These are phyloP conservation scores for Verticillium zaregamsianum DNA, from an alignment of 2,329 filamentous ascomycete species.

Conservation along the genomic window DNA sequence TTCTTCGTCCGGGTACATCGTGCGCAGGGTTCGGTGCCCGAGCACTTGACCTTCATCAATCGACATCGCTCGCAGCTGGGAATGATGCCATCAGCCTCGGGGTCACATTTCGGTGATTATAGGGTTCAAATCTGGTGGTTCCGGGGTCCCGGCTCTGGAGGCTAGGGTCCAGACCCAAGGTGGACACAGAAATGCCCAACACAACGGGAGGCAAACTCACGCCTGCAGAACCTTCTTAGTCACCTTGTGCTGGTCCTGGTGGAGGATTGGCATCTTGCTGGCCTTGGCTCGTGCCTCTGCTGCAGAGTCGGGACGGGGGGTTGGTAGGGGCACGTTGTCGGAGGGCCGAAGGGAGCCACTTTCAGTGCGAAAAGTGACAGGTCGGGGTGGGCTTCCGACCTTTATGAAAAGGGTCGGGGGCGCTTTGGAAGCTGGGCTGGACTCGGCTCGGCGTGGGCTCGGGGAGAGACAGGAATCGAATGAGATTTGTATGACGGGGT, in stretches of 20 bases:
- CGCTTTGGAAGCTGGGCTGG: not conserved
- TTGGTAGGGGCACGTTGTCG: not conserved
- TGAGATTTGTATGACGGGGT: not conserved
- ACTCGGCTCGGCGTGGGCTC: too few relatives aligned
- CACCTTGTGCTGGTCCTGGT: constrained; percentile 13
- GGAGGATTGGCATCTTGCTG: not conserved
- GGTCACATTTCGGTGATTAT: not conserved
- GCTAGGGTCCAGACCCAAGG: not conserved
- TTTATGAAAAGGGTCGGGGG: too few relatives aligned
- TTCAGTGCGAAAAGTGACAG: not conserved
- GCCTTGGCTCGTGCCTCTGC: not conserved
- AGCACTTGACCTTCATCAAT: constrained; percentile 18
- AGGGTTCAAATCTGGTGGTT: not conserved
- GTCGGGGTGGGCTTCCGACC: not conserved
- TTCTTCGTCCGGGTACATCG: constrained; percentile 16
- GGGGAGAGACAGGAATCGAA: not conserved
- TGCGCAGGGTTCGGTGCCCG: constrained; percentile 15
- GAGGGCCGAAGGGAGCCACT: not conserved
- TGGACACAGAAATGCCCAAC: not conserved
- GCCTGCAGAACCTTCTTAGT: constrained; percentile 14
- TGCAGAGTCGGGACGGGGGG: not conserved
- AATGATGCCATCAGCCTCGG: constrained; percentile 13
- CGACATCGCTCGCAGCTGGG: constrained; percentile 19
- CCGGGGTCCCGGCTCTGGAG: not conserved
- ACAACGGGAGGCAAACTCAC: constrained; percentile 4